A percentile compares a stretch with the other conserved stretches of the same genome.
Evolutionary conservation across 2,329 filamentous ascomycete species (phyloP).

Genomic region (Ilyonectria sp.): DNA sequence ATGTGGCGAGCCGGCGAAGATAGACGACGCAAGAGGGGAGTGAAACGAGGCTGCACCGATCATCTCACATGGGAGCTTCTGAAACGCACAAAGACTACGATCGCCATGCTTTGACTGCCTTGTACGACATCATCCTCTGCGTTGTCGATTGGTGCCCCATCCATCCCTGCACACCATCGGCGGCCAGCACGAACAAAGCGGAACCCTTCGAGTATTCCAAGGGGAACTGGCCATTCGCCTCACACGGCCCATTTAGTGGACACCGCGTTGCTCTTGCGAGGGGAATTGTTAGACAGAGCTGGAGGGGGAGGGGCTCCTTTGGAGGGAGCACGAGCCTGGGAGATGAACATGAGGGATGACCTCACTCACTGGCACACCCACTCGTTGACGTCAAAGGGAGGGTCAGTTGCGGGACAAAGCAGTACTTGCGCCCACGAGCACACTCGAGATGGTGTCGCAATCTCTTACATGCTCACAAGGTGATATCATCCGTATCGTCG

Average conservation of each 20-base stretch:
- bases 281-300: conserved; percentile 14
- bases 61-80: conserved; percentile 21
- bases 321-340: conserved; percentile 20
- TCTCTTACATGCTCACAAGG: conserved; percentile 15
- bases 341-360: conserved; percentile 17
- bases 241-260: neutral
- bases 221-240: conserved; percentile 2
- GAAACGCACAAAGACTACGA: conserved; percentile 16
- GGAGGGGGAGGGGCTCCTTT: conserved; percentile 10
- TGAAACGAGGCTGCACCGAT: conserved; percentile 1
- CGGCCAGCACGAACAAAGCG: neutral
- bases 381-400: conserved; percentile 17
- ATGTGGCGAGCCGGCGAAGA: conserved; percentile 9
- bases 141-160: neutral
- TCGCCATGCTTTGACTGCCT: neutral
- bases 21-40: neutral
- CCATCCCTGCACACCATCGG: neutral
- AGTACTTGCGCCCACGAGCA: conserved; percentile 1
- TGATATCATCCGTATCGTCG: conserved; percentile 19
- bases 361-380: conserved; percentile 23
- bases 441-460: conserved; percentile 20
- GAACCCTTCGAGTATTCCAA: neutral
- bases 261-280: conserved; percentile 18
- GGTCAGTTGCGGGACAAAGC: conserved; percentile 10
- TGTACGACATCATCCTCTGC: conserved; percentile 1